These are phyloP conservation scores for Cupressus sempervirens DNA, from an alignment of 75 land plant species.

Conservation along the genomic window DNA sequence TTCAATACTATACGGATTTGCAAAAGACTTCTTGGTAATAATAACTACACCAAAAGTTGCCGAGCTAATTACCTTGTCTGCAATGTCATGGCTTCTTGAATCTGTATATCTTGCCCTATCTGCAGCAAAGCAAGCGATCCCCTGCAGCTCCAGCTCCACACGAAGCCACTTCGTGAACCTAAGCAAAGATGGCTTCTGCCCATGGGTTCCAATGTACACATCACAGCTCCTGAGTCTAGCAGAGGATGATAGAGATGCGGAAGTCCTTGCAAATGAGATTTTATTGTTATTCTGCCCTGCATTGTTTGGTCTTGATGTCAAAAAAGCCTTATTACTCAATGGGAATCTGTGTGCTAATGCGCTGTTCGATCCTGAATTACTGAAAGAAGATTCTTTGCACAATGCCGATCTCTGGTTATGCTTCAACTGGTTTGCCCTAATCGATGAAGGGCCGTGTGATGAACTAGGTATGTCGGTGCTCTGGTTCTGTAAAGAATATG, in stretches of 20 bases:
- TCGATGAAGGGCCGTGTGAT: constrained; percentile 15
- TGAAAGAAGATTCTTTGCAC: not conserved
- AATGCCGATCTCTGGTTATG: not conserved
- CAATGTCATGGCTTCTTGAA: constrained; percentile 50
- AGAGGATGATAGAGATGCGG: constrained; percentile 33
- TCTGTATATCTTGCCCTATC: constrained; percentile 58
- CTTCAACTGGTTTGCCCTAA: not conserved
- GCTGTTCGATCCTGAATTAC: not conserved
- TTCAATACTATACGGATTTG: constrained; percentile 72
- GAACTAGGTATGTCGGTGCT: constrained; percentile 1
- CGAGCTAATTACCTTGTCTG: constrained; percentile 60
- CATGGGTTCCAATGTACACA: constrained; percentile 80
- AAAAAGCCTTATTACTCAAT: not conserved
- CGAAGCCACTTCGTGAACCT: constrained; percentile 83
- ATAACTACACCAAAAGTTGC: constrained; percentile 73
- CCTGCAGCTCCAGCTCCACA: constrained; percentile 83
- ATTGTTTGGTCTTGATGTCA: not conserved
- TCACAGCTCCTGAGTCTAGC: constrained; percentile 55
- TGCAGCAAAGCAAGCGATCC: constrained; percentile 73
- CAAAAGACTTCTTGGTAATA: constrained; percentile 66
- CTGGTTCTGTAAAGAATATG: constrained; percentile 8
- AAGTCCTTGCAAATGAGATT: constrained; percentile 11
- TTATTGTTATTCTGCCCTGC: not conserved
- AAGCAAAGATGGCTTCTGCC: constrained; percentile 50
- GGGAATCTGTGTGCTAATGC: not conserved